Percentiles rank a stretch among this genome's conserved stretches.
Evolutionary conservation across 805 yeast species (phyloP).

Genomic region (Saturnispora galanensis): DNA sequence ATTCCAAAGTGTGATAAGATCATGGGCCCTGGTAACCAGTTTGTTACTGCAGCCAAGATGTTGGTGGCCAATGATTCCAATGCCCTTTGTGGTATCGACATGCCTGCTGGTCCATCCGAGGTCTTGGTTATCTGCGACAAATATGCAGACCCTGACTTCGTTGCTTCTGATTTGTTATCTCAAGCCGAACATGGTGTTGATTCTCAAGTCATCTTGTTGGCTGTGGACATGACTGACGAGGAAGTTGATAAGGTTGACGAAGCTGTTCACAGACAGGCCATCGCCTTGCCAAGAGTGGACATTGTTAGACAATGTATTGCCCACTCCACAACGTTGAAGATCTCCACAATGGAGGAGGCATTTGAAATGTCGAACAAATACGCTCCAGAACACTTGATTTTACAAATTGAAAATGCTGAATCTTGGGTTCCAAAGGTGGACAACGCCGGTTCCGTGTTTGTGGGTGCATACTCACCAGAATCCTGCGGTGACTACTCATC

Average conservation of each 20-base stretch:
- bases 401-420: conserved; percentile 77
- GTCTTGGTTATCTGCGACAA: conserved; percentile 92
- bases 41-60: conserved; percentile 99
- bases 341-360: conserved; percentile 67
- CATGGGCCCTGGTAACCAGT: conserved; percentile 98
- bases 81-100: conserved; percentile 92
- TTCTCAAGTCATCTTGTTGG: conserved; percentile 89
- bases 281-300: conserved; percentile 78
- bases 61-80: conserved; percentile 89
- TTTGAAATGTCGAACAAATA: conserved; percentile 78
- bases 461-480: conserved; percentile 94
- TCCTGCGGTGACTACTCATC: conserved; percentile 97
- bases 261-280: conserved; percentile 80
- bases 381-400: conserved; percentile 96
- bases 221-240: conserved; percentile 54
- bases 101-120: conserved; percentile 99
- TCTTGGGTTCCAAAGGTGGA: conserved; percentile 62
- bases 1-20: conserved; percentile 94
- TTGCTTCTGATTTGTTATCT: conserved; percentile 90
- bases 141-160: conserved; percentile 85
- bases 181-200: conserved; percentile 99
- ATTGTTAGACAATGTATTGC: conserved; percentile 87
- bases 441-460: conserved; percentile 94
- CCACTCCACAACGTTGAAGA: conserved; percentile 76
- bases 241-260: conserved; percentile 64